Evolutionary conservation across 139 green algal species (phyloP).

Genomic region (Auxenochlorella protothecoides): DNA sequence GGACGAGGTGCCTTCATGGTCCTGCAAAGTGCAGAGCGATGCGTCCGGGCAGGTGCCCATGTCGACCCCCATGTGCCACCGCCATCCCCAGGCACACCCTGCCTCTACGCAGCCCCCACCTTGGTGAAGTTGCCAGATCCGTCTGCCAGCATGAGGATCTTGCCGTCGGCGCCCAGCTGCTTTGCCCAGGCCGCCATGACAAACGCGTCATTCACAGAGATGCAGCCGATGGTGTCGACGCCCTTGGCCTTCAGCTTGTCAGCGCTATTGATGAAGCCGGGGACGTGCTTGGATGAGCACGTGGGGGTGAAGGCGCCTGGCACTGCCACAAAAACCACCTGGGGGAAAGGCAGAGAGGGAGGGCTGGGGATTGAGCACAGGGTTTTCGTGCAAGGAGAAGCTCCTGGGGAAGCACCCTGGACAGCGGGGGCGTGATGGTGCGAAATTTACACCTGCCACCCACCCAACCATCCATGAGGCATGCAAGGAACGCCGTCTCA

Average conservation of each 20-base stretch:
- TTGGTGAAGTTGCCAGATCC: constrained; percentile 75
- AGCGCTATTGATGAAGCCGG: constrained; percentile 82
- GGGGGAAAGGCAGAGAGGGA: not conserved
- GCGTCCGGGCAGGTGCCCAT: too few species aligned
- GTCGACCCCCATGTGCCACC: too few species aligned
- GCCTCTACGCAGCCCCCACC: not conserved
- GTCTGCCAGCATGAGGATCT: constrained; percentile 92
- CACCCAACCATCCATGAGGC: too few species aligned
- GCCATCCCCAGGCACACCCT: too few species aligned
- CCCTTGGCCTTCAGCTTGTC: constrained; percentile 87
- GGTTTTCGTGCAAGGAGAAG: too few species aligned
- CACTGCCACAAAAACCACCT: constrained; percentile 81
- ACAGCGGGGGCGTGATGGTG: too few species aligned
- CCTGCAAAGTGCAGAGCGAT: too few species aligned
- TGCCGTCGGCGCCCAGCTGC: constrained; percentile 58
- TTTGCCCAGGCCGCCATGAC: constrained; percentile 96
- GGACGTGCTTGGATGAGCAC: constrained; percentile 86
- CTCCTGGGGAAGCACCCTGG: too few species aligned
- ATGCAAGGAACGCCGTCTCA: not conserved
- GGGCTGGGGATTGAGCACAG: too few species aligned
- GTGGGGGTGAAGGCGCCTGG: constrained; percentile 87
- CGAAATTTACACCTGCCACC: too few species aligned
- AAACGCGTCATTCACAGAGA: constrained; percentile 95
- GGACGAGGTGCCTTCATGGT: too few species aligned
- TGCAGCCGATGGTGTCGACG: constrained; percentile 86